phyloP scores from a whole-genome alignment of 805 yeast genomes.

The Komagataella pastoris region DNA sequence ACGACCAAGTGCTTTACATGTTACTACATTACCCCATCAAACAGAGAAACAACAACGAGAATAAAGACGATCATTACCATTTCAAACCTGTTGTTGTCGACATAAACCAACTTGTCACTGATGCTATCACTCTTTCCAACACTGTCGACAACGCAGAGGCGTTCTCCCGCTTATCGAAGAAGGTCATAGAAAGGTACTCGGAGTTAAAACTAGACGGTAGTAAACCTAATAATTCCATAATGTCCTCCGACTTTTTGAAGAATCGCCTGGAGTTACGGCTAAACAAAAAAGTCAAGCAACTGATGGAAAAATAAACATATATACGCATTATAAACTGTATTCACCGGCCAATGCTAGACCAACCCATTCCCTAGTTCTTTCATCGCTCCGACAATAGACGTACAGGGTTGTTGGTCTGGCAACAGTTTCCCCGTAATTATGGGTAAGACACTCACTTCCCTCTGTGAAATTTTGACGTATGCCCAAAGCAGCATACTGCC shows the following conservation, averaged over 20 bases:
- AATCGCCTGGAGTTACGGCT: not conserved
- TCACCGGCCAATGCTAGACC: no score
- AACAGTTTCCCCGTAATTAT: no score
- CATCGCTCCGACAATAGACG: not conserved
- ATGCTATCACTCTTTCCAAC: not conserved
- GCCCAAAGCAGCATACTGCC: not conserved
- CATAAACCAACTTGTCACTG: not conserved
- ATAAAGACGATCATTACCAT: not conserved
- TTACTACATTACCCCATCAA: conserved; percentile 34
- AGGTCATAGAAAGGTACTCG: not conserved
- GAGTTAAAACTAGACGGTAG: not conserved
- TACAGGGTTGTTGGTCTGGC: not conserved
- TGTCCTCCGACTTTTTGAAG: not conserved
- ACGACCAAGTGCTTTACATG: conserved; percentile 34
- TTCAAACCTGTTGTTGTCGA: not conserved
- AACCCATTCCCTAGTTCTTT: not conserved
- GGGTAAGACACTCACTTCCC: not conserved
- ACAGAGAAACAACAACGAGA: not conserved
- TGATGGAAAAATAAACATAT: not conserved
- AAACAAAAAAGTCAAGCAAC: not conserved
- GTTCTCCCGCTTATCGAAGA: not conserved
- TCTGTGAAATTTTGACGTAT: not conserved
- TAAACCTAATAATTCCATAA: not conserved
- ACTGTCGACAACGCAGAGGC: not conserved
- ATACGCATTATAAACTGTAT: not conserved